Base-by-base conservation (phyloP, 495 filamentous ascomycete genomes). In the Penicillium coprophilum region DNA sequence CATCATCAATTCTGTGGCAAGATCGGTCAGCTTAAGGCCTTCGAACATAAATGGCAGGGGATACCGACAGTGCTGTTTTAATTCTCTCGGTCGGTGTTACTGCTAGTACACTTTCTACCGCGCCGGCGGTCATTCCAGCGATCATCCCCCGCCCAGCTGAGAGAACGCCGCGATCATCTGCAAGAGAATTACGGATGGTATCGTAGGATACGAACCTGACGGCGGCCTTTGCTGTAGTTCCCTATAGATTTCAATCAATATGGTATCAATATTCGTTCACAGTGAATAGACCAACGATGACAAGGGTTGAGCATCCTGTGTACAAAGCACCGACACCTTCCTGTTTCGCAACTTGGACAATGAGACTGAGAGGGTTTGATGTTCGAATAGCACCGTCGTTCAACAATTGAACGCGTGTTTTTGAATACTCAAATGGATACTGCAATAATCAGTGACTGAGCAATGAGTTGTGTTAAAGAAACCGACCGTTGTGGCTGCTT, bases 361-460 rank as follows among this genome's bases (percentile, higher is more conserved):
- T 80, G 30, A 86, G 77, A 2, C 67, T 51, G 41, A 86, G 76
- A 2, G 85, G 85, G 56, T 86, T 87, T 2, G 66, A 57, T 4
- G 70, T 73, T 1, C 69, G 61, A 6, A 71, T 60, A 17, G 77
- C 73, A 38, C 74, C 69, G 43, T 78, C 68, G 17, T 76, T 66
- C 12, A 78, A 72, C 0, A 87, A 72, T 58, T 87, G 85, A 6
- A 84, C 82, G 19, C 83, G 75, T 1, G 85, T 87, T 68, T 87
- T 87, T 15, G 85, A 82, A 53, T 86, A 87, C 60, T 87, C 85
- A 59, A 87, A 84, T n/a, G 84, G 85, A 62, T 87, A 87, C 75
- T 83, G 48, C 0, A 4, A 31, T 4, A 11, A n/a, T 57, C 8
- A 43, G 27, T 9, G 15, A 32, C 32, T 56, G 30, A 31, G 30